Conservation (phyloP, 2,329 filamentous ascomycete genomes). For the Trichoderma atrobrunneum region DNA sequence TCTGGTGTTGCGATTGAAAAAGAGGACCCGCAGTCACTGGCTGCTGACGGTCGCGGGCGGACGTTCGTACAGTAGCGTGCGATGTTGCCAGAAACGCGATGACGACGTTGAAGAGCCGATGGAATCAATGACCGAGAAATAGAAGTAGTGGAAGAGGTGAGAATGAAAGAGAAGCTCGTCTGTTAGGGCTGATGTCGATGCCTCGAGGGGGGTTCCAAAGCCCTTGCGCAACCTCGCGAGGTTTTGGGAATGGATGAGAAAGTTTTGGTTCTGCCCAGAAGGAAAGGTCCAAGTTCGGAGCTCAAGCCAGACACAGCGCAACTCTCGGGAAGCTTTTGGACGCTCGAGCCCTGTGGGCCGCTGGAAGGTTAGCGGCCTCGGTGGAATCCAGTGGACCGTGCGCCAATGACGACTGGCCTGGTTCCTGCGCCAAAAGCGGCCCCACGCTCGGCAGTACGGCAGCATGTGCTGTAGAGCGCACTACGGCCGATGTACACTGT, state of each 20-base stretch:
- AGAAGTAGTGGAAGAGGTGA: neutral
- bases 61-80: neutral
- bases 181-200: neutral
- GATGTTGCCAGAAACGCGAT: neutral
- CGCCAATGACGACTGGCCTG: slow-evolving; percentile 6
- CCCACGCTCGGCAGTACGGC: slow-evolving; percentile 4
- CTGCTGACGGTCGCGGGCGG: neutral
- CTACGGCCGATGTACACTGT: neutral
- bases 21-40: slow-evolving; percentile 1
- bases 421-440: slow-evolving; percentile 17
- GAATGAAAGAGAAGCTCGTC: neutral
- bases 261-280: neutral
- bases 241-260: neutral
- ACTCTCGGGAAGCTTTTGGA: neutral
- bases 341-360: slow-evolving; percentile 5
- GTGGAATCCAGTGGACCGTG: neutral
- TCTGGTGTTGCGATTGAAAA: neutral
- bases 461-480: neutral
- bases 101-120: neutral
- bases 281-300: neutral
- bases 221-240: slow-evolving; percentile 14
- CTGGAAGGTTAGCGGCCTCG: slow-evolving; percentile 4
- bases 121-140: neutral
- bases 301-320: neutral
- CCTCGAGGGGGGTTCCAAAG: neutral